phyloP scores from a whole-genome alignment of 2,329 filamentous ascomycete genomes.

The Fusarium nematophilum region DNA sequence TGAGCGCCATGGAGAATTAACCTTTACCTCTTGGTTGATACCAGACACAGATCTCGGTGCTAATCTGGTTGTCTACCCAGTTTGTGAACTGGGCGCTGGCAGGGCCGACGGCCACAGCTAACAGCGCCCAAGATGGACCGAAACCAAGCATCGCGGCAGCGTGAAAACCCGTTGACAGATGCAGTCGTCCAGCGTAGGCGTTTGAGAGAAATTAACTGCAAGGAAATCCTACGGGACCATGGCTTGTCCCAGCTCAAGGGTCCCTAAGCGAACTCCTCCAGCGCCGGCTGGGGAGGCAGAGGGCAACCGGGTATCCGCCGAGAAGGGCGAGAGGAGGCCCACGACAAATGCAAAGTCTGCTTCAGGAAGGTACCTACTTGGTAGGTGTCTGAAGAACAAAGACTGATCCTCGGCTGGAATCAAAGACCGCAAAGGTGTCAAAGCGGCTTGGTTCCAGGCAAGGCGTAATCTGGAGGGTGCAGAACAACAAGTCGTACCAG shows the following conservation, averaged over 20 bases:
- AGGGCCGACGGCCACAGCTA: constrained; percentile 27
- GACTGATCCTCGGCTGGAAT: constrained; percentile 12
- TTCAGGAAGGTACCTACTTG: background rate
- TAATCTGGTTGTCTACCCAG: constrained; percentile 65
- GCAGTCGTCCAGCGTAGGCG: constrained; percentile 13
- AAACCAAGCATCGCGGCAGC: constrained; percentile 33
- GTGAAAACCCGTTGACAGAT: constrained; percentile 11
- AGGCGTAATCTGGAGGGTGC: background rate
- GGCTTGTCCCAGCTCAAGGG: constrained; percentile 27
- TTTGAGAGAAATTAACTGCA: constrained; percentile 28
- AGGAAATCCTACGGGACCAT: constrained; percentile 38
- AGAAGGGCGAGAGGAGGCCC: constrained; percentile 6
- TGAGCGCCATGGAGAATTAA: background rate
- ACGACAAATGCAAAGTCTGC: background rate
- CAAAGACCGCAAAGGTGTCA: constrained; percentile 9
- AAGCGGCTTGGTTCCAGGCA: constrained; percentile 8
- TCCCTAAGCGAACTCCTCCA: constrained; percentile 14
- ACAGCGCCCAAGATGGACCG: constrained; percentile 25
- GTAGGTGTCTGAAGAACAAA: constrained; percentile 23
- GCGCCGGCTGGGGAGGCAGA: background rate
- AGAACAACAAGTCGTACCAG: constrained; percentile 8
- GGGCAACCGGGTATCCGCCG: constrained; percentile 5
- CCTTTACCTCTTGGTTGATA: constrained; percentile 55
- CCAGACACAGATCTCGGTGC: constrained; percentile 71
- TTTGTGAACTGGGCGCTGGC: constrained; percentile 55